Evolutionary conservation across 2,329 filamentous ascomycete species (phyloP).

Genomic region (Dryadomyces quercivorus): DNA sequence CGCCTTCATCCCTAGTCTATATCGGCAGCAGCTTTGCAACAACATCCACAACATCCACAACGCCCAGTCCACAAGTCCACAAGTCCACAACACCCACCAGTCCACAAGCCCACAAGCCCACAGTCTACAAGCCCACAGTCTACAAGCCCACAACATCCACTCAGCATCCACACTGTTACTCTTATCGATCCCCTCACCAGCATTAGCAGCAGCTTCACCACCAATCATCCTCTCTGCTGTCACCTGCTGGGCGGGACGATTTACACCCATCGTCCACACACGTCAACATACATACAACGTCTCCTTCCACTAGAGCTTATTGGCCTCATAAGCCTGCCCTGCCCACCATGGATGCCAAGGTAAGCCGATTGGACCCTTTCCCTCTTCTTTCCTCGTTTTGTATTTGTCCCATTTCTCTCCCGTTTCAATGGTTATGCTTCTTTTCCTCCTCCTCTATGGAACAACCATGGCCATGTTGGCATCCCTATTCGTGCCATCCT

Average conservation of each 20-base stretch:
- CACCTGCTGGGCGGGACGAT: background rate
- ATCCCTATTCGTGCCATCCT: background rate
- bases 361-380: background rate
- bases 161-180: background rate
- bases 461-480: background rate
- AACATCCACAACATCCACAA: background rate
- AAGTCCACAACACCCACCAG: too few species aligned
- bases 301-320: background rate
- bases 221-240: background rate
- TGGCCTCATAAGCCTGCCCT: background rate
- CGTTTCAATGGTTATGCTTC: background rate
- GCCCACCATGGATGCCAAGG: conserved; percentile 4
- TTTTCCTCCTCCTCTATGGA: background rate
- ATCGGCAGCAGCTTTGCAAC: background rate
- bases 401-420: background rate
- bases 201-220: background rate
- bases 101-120: too few species aligned
- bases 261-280: background rate
- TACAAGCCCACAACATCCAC: too few species aligned
- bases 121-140: too few species aligned
- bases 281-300: background rate
- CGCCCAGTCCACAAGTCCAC: background rate
- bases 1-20: background rate
- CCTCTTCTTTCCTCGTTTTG: background rate
- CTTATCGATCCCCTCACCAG: background rate